phyloP scores from a whole-genome alignment of 2,329 filamentous ascomycete species.

The Byssochlamys sp. region DNA sequence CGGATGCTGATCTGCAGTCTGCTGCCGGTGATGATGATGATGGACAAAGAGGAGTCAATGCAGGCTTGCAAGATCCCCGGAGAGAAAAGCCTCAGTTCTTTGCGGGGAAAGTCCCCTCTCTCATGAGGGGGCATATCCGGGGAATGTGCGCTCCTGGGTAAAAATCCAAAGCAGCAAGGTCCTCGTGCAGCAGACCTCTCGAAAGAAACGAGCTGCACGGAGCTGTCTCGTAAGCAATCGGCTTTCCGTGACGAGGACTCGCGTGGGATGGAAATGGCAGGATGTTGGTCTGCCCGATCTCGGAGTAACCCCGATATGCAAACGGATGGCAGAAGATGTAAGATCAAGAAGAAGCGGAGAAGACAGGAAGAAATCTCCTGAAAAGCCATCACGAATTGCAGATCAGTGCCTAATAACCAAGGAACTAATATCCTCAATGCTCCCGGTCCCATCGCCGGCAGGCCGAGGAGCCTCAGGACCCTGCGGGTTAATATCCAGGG shows the following conservation, averaged over 20 bases:
- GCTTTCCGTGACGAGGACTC: neutral
- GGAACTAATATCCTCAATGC: slow-evolving; percentile 40
- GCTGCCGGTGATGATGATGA: neutral
- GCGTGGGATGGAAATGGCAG: neutral
- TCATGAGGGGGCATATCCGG: neutral
- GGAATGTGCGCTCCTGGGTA: neutral
- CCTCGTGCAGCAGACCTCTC: neutral
- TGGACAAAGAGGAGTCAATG: neutral
- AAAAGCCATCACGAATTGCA: neutral
- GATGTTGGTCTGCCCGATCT: neutral
- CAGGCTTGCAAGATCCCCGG: neutral
- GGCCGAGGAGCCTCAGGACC: slow-evolving; percentile 19
- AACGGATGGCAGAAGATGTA: neutral
- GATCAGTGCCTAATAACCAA: slow-evolving; percentile 30
- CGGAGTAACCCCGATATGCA: neutral
- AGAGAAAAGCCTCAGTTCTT: neutral
- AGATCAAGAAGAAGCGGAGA: neutral
- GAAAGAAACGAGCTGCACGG: neutral
- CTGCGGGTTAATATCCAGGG: slow-evolving; percentile 15
- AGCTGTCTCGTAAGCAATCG: neutral
- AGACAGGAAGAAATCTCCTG: neutral
- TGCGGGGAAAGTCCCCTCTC: neutral
- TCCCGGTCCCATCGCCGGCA: slow-evolving; percentile 30
- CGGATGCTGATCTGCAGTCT: neutral
- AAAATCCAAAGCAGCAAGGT: neutral